Evolutionary conservation across 2,329 filamentous ascomycete genomes (phyloP).

Genomic region (Paracoccidioides lutzii): DNA sequence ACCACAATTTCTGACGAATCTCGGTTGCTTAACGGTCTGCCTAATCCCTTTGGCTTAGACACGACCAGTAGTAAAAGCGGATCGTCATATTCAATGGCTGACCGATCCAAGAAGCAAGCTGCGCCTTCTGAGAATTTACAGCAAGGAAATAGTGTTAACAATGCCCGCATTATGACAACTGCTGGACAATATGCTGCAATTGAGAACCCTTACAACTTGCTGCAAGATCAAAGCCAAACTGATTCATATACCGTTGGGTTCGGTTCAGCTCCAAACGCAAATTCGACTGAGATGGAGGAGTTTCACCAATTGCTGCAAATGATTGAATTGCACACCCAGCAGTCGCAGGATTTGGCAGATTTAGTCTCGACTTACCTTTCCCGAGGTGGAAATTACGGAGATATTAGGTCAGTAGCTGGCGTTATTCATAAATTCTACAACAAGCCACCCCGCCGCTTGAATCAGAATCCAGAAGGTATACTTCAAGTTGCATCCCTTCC

Average conservation of each 20-base stretch:
- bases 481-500: conserved; percentile 8
- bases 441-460: neutral
- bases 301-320: conserved; percentile 7
- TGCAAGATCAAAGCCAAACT: neutral
- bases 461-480: neutral
- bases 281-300: neutral
- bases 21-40: neutral
- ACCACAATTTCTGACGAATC: neutral
- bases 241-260: neutral
- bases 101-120: neutral
- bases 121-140: neutral
- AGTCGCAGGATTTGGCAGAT: conserved; percentile 6
- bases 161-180: neutral
- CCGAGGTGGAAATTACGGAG: neutral
- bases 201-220: too few species aligned
- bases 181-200: neutral
- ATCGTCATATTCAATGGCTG: neutral
- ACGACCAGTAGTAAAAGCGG: neutral
- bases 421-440: neutral
- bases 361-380: conserved; percentile 7
- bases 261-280: neutral
- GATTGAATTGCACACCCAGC: conserved; percentile 6
- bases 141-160: neutral
- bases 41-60: neutral
- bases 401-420: neutral